A percentile compares a stretch with the other conserved stretches of the same genome.
Conservation (phyloP, 192 early-diverging fungal species). For the Umbelopsis sp. region DNA sequence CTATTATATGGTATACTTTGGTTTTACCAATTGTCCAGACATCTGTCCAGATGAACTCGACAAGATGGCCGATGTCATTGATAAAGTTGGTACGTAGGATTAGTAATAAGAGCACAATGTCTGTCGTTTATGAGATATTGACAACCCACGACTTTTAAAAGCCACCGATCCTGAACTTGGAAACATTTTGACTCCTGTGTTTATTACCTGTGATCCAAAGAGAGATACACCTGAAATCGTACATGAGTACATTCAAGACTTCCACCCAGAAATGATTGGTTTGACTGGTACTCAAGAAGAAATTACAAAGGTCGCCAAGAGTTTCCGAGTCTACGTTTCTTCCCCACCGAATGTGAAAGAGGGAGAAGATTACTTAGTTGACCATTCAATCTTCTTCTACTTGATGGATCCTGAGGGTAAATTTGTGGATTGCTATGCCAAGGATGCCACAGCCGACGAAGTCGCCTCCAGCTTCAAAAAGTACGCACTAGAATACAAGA, state of each 20-base stretch:
- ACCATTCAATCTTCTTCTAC: constrained; percentile 99
- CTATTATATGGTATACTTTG: constrained; percentile 95
- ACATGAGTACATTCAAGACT: constrained; percentile 78
- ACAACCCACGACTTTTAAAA: background rate
- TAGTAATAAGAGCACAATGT: background rate
- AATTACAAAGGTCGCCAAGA: constrained; percentile 81
- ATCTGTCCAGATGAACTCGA: constrained; percentile 99
- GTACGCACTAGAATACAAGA: constrained; percentile 49
- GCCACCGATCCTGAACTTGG: constrained; percentile 16
- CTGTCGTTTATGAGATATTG: background rate
- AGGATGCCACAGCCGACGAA: constrained; percentile 69
- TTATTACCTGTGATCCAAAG: constrained; percentile 97
- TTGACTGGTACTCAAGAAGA: constrained; percentile 88
- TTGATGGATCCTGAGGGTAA: constrained; percentile 89
- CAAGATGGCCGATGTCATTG: constrained; percentile 91
- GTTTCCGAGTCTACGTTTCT: constrained; percentile 94
- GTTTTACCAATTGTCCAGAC: constrained; percentile 99
- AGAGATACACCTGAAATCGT: constrained; percentile 87
- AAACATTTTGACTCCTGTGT: constrained; percentile 80
- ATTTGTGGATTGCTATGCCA: constrained; percentile 91
- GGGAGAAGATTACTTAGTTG: constrained; percentile 94
- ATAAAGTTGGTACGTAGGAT: constrained; percentile 64
- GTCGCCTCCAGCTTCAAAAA: constrained; percentile 60
- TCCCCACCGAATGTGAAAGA: constrained; percentile 80
- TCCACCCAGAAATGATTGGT: constrained; percentile 93